Evolutionary conservation across 192 early-diverging fungal genomes (phyloP), one percentile per base, ranked within the genome.

Genomic region (Spinellus fusiger): DNA sequence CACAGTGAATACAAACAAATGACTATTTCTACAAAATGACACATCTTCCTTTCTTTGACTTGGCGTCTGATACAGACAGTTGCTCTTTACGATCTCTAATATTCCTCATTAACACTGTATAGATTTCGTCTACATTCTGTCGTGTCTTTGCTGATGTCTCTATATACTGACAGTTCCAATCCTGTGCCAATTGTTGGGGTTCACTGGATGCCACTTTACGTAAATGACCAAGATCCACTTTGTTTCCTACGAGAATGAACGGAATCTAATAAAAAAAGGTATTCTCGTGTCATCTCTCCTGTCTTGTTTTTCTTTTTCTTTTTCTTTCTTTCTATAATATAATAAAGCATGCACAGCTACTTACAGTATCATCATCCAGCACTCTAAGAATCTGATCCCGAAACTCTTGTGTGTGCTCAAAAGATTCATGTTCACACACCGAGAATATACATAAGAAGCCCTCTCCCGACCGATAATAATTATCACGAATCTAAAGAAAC

Each of bases 381-480:
- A 93, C 90, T 56, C 91, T 73, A 23, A 84, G 84, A 64, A 93
- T 93, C 65, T 93, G 91, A 51, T 93, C 91, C 46, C 88, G 73
- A 65, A 93, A 93, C 64, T 93, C 90, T 53, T 87, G 79, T 7
- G 91, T 89, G 71, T 93, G 82, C 32, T 75, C 75, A 71, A 93
- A 93, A 27, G 80, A 84, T 66, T 93, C 89, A 55, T 80, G 73
- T 73, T 93, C 91, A 58, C 81, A 85, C 9, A 93, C 74, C 15
- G 87, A 89, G 70, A 93, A 93, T 9, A 93, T 88, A 61, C 89
- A 91, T 10, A 93, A 70, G 56, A 93, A 93, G 1, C 91, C 91
- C 76, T 92, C 90, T 10, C 90, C 90, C 48, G 82, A 84, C 8
- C 90, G 80, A 64, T 91, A 91, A 66, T 92, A 92, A 68, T 92